phyloP scores from a whole-genome alignment of 345 rosid species.

The Salix suchowensis region DNA sequence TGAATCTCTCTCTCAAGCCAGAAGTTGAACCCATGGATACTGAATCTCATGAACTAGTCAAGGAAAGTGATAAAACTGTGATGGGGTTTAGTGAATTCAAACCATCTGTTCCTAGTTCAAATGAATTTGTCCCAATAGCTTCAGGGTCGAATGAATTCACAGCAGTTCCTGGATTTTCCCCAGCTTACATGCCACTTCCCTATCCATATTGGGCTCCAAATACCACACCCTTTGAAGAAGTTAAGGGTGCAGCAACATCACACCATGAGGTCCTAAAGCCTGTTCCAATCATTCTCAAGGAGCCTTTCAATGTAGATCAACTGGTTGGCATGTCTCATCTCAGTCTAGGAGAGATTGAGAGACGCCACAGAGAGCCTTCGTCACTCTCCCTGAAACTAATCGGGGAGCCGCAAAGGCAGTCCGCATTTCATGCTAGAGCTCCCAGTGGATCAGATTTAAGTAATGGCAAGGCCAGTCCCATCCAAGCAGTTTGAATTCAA shows the following conservation, averaged over 20 bases:
- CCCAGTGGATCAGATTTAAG: slow-evolving; percentile 44
- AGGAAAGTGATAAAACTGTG: slow-evolving; percentile 37
- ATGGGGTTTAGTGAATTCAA: slow-evolving; percentile 13
- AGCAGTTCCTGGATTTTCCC: slow-evolving; percentile 45
- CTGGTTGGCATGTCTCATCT: slow-evolving; percentile 81
- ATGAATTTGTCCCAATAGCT: neutral
- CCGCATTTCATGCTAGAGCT: slow-evolving; percentile 74
- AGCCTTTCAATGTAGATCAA: slow-evolving; percentile 71
- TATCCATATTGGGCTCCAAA: slow-evolving; percentile 58
- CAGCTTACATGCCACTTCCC: slow-evolving; percentile 52
- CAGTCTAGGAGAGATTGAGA: slow-evolving; percentile 44
- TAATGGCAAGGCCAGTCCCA: slow-evolving; percentile 51
- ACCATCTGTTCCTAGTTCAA: neutral
- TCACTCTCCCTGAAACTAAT: slow-evolving; percentile 59
- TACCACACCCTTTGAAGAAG: slow-evolving; percentile 28
- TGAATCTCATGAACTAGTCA: slow-evolving; percentile 35
- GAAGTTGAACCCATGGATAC: slow-evolving; percentile 51
- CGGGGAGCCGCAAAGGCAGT: slow-evolving; percentile 72
- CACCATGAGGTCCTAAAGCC: slow-evolving; percentile 76
- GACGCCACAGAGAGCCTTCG: slow-evolving; percentile 48
- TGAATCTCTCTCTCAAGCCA: slow-evolving; percentile 58
- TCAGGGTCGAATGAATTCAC: slow-evolving; percentile 18
- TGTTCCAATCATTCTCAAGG: slow-evolving; percentile 56
- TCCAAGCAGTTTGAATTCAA: slow-evolving; percentile 55
- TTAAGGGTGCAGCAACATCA: slow-evolving; percentile 28